Base-by-base conservation (phyloP, 345 rosid species). In the Populus ilicifolia region DNA sequence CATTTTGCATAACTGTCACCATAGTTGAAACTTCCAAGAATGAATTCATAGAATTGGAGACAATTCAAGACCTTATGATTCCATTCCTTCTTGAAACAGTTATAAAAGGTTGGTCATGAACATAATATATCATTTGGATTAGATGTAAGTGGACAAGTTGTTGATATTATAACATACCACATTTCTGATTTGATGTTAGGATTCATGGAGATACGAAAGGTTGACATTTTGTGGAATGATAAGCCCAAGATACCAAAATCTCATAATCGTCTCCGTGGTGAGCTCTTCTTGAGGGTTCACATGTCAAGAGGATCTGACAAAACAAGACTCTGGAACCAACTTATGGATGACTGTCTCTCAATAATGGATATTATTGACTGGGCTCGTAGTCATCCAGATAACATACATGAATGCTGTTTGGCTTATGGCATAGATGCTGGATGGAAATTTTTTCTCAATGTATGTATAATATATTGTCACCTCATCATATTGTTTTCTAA, bases 381-480 rank as follows among this genome's bases (percentile, higher is more conserved):
- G 99, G 84, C 82, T 6, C 90, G 94, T 67, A 96, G 96, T 84
- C 97, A 90, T 87, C 97, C 99, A 0, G 94, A 96, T 81, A 91
- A 90, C 67, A 87, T 93, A 74, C 87, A 80, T 23, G 90, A 89
- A 30, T 90, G 91, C 82, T 88, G 90, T 83, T 86, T 82, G 72
- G 90, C 91, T 72, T 88, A 79, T 78, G 99, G 97, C 67, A 85
- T 96, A 71, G 94, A 87, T 46, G 91, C 97, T 41, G 98, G 94
- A 71, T 81, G 89, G 84, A 88, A 82, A 70, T 78, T 87, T 74
- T 96, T 93, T 72, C 86, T 96, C 79, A 86, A 89, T 62, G 98
- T 95, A 66, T 13, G 82, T 73, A 75, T 50, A 79, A 30, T 76
- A n/a, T 29, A 65, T 62, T 29, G 39, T 56, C 33, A 66, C 67